Evolutionary conservation across 768 basidiomycete species (phyloP).

Genomic region (Cystofilobasidium macerans): DNA sequence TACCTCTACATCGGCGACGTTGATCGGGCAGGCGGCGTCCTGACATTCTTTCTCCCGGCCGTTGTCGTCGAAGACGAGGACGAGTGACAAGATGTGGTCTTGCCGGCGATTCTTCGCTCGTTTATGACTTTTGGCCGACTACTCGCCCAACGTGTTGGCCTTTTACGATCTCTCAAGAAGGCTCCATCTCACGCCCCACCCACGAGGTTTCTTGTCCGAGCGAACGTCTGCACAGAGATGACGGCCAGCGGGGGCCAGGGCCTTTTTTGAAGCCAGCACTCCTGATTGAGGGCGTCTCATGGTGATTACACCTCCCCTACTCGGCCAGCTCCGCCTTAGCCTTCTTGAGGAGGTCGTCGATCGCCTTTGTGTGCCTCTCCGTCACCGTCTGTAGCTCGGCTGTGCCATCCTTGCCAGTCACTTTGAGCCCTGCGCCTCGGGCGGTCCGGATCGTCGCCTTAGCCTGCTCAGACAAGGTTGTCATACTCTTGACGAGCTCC

Average conservation of each 20-base stretch:
- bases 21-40: conserved; percentile 65
- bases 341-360: conserved; percentile 32
- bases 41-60: conserved; percentile 80
- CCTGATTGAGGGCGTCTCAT: too few species aligned
- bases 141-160: too few species aligned
- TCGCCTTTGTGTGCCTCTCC: conserved; percentile 31
- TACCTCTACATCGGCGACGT: conserved; percentile 76
- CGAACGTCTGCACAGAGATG: too few species aligned
- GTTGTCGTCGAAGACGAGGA: conserved; percentile 49
- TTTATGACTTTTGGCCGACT: too few species aligned
- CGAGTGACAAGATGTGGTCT: too few species aligned
- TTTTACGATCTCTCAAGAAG: too few species aligned
- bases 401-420: conserved; percentile 30
- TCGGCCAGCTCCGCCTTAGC: conserved; percentile 37
- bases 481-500: conserved; percentile 29
- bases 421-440: conserved; percentile 35
- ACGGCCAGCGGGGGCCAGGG: too few species aligned
- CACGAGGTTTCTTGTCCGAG: too few species aligned
- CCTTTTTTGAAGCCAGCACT: too few species aligned
- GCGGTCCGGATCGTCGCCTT: conserved; percentile 36
- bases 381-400: conserved; percentile 32
- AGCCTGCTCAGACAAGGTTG: conserved; percentile 32
- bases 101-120: too few species aligned
- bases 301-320: too few species aligned
- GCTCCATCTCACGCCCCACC: too few species aligned